Evolutionary conservation across 1,139 yeast species (phyloP).

Genomic region (Meyerozyma elateridarum): DNA sequence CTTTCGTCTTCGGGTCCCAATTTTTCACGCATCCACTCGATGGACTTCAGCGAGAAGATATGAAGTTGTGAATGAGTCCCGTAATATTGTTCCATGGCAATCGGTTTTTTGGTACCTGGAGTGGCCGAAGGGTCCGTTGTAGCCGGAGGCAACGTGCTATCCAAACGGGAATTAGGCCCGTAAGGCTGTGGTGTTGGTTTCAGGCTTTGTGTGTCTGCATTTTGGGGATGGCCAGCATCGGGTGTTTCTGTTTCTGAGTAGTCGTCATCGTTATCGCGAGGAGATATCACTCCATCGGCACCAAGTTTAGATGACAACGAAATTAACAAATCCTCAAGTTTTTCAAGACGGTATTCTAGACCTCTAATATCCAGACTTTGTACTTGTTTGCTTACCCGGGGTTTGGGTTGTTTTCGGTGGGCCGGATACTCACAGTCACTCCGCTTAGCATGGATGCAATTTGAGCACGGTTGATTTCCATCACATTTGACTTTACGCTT

Average conservation of each 20-base stretch:
- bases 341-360: background rate
- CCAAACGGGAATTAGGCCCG: too few relatives aligned
- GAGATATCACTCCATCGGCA: too few relatives aligned
- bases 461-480: slow-evolving; percentile 20
- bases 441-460: slow-evolving; percentile 21
- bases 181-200: too few relatives aligned
- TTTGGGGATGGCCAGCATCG: background rate
- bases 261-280: background rate
- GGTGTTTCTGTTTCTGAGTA: background rate
- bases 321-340: background rate
- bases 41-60: slow-evolving; percentile 32
- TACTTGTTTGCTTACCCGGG: background rate
- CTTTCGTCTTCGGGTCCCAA: slow-evolving; percentile 21
- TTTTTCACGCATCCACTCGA: slow-evolving; percentile 29
- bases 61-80: slow-evolving; percentile 39
- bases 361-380: background rate
- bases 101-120: background rate
- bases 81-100: slow-evolving; percentile 15
- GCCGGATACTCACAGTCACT: slow-evolving; percentile 21
- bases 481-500: slow-evolving; percentile 23
- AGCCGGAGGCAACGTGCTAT: too few relatives aligned
- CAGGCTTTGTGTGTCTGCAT: too few relatives aligned
- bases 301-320: background rate
- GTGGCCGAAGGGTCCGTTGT: background rate
- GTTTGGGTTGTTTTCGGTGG: background rate